Conservation (phyloP, 225 moss, liverwort and hornwort species). For the Polytrichum commune region DNA sequence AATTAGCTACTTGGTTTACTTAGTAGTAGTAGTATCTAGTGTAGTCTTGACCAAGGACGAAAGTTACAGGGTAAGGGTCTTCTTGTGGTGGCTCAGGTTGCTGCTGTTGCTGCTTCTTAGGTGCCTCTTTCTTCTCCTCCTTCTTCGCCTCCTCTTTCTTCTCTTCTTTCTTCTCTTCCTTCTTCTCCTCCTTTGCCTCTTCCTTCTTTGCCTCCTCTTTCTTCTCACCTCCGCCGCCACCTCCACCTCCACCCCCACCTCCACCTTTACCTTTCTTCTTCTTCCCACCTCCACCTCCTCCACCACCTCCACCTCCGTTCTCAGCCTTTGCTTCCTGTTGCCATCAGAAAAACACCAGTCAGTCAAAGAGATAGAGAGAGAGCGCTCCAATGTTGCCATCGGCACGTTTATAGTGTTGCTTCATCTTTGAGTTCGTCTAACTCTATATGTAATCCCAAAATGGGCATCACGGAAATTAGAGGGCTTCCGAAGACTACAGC, state of each 20-base stretch:
- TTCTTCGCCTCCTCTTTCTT: conserved; percentile 31
- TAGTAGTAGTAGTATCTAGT: conserved; percentile 59
- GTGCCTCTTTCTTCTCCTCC: conserved; percentile 23
- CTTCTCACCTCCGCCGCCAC: not conserved
- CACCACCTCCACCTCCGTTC: not conserved
- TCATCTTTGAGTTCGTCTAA: no score
- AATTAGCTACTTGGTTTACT: conserved; percentile 1
- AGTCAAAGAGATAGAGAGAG: no score
- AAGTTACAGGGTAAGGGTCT: conserved; percentile 51
- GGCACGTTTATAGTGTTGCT: no score
- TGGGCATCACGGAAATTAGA: no score
- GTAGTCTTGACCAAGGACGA: conserved; percentile 58
- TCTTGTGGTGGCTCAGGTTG: conserved; percentile 23
- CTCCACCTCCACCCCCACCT: conserved; percentile 19
- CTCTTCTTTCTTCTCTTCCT: conserved; percentile 14
- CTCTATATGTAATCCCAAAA: no score
- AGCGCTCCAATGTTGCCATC: no score
- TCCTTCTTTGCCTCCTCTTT: not conserved
- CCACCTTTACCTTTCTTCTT: conserved; percentile 33
- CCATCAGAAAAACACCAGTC: not conserved
- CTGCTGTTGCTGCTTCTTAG: conserved; percentile 9
- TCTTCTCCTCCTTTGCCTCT: conserved; percentile 26
- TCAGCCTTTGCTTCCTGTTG: conserved; percentile 1
- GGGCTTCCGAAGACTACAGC: no score
- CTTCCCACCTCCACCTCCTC: conserved; percentile 14